Evolutionary conservation across 805 yeast species (phyloP), one percentile per base, ranked within the genome.

Genomic region (Lachancea lanzarotensis): DNA sequence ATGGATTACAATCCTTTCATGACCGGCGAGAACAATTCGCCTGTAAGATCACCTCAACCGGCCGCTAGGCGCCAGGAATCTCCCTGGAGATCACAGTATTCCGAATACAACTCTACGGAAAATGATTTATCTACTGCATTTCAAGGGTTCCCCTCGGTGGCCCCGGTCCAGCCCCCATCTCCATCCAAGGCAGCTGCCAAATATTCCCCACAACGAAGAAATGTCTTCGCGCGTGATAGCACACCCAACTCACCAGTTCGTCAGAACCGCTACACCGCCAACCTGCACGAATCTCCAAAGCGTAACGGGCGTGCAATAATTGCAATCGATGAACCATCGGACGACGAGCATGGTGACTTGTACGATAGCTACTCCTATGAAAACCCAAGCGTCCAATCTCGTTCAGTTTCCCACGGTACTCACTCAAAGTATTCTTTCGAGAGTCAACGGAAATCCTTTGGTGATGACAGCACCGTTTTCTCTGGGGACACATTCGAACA

Each of bases 201-300:
- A 62, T 57, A 66, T 59, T 49, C 67, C 52, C 60, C 77, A 59
- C 55, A 65, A 55, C 59, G 72, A 62, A 62, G 66, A 32, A 63
- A 55, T 19, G 57, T 66, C 30, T 59, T 54, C 35, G 55, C 60
- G 16, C 57, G 62, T 32, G 65, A 60, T 33, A 55, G 66, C 40
- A 59, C 60, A 3, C 59, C 56, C 19, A 56, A 52, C 33, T 50
- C 63, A 6, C 66, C 66, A 15, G 61, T 68, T 11, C 78, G 84
- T 9, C 50, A 49, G 25, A 55, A 53, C 18, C 72, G 95, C 63
- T 81, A 86, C 35, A 76, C 74, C 41, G 82, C 74, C 54, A 82
- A 93, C 2, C 68, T 77, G 43, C 65, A 78, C 52, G 90, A 85
- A 60, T 81, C 95, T 0, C 93, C 95, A 29, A 75, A 71, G 45